Evolutionary conservation across 345 rosid genomes (phyloP), one percentile per base, ranked within the genome.

Genomic region (Cardiospermum halicacabum): DNA sequence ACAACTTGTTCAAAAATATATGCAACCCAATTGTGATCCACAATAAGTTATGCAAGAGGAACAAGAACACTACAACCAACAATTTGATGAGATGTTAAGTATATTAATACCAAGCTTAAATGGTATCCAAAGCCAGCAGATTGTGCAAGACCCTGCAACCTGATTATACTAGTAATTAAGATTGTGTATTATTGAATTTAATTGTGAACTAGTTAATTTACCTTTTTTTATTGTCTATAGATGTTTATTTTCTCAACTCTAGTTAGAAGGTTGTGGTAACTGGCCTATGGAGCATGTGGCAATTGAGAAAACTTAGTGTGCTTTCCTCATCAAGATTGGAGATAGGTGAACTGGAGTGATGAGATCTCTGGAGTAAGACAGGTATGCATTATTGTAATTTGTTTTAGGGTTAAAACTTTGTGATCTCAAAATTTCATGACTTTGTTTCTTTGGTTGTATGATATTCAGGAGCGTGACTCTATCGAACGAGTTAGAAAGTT

Each of bases 261-360:
- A 90, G 98, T 77, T 90, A 82, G 98, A 90, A 82, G 97, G 98
- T 62, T 93, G 97, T 75, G 98, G 96, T 53, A 88, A 82, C 73
- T 93, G 98, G 98, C 96, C 97, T 28, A 79, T 83, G 89, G 92
- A 87, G 78, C 89, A 84, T 65, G 72, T 82, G 43, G 89, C 92
- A 12, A 80, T 88, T 74, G 94, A 86, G 87, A 93, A 82, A 81
- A 93, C 97, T 32, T 90, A 90, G 78, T 71, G 84, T 28, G 94
- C 90, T 30, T 93, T 93, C 80, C 97, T 93, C 72, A 80, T 88
- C 58, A 75, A 90, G 79, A 88, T 93, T 75, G 98, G 89, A 31
- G 97, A 93, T 73, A 90, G 89, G 96, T 93, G 57, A 58, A 78
- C 64, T 31, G 39, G 30, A n/a, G 96, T 77, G 97, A 94, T 72